Percentiles rank a stretch among this genome's conserved stretches.
Conservation (phyloP, 345 rosid genomes). For the Salix arbutifolia region DNA sequence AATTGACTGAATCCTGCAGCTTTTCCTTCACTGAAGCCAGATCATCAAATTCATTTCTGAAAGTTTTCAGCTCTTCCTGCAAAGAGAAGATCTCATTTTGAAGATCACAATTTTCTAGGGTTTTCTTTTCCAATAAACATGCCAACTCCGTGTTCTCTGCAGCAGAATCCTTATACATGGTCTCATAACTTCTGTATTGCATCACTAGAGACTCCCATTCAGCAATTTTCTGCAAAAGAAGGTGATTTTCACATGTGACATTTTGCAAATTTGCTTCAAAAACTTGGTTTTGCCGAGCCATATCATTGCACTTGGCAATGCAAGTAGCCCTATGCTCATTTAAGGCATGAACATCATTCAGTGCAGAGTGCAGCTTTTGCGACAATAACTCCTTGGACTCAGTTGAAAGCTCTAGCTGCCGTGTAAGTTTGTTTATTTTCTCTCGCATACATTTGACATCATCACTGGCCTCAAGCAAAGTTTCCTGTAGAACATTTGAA, state of each 20-base stretch:
- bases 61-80: constrained; percentile 49
- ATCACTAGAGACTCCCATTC: constrained; percentile 61
- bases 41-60: constrained; percentile 43
- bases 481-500: constrained; percentile 61
- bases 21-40: constrained; percentile 42
- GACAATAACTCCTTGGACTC: constrained; percentile 58
- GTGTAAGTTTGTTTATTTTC: constrained; percentile 43
- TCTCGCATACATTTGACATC: constrained; percentile 44
- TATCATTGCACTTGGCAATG: constrained; percentile 52
- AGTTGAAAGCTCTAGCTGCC: constrained; percentile 60
- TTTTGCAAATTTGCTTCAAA: constrained; percentile 53
- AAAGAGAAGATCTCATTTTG: constrained; percentile 39
- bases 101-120: constrained; percentile 48
- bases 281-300: constrained; percentile 52
- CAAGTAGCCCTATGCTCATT: constrained; percentile 53
- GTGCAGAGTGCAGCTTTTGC: constrained; percentile 58
- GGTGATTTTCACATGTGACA: constrained; percentile 52
- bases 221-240: constrained; percentile 54
- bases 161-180: constrained; percentile 51
- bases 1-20: constrained; percentile 39
- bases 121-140: constrained; percentile 53
- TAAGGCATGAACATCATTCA: constrained; percentile 59
- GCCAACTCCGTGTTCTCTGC: constrained; percentile 61
- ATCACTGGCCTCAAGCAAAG: constrained; percentile 55
- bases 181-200: constrained; percentile 48